These are phyloP conservation scores for Citrus glauca DNA, from an alignment of 345 rosid genomes.

Conservation along the genomic window DNA sequence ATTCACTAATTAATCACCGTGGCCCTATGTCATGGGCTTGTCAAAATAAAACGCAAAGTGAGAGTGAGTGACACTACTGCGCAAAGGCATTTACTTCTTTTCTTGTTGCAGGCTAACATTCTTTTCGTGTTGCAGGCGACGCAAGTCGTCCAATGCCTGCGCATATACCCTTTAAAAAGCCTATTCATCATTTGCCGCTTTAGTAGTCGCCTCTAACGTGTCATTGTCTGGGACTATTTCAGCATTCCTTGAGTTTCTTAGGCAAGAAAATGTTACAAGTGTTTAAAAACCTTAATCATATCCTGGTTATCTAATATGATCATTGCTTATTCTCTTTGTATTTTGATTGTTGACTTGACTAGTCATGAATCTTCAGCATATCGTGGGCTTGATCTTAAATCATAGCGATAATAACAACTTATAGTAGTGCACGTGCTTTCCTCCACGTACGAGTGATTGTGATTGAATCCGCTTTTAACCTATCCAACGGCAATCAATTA, in stretches of 20 bases:
- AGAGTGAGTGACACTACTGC: constrained; percentile 3
- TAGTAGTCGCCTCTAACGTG: neutral
- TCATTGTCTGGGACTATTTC: neutral
- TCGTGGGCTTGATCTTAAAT: neutral
- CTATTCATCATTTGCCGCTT: neutral
- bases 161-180: neutral
- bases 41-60: neutral
- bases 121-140: neutral
- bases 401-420: neutral
- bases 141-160: neutral
- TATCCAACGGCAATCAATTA: neutral
- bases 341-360: neutral
- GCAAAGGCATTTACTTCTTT: constrained; percentile 14
- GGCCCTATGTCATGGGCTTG: neutral
- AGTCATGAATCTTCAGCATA: neutral
- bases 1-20: neutral
- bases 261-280: neutral
- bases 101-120: neutral
- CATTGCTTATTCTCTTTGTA: neutral
- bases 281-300: neutral
- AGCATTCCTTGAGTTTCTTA: neutral
- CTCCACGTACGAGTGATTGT: neutral
- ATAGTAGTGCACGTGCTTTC: neutral
- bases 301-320: neutral
- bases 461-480: no score